These are phyloP conservation scores for Coelastrella sp. DNA, from an alignment of 139 green algal species.

Conservation along the genomic window DNA sequence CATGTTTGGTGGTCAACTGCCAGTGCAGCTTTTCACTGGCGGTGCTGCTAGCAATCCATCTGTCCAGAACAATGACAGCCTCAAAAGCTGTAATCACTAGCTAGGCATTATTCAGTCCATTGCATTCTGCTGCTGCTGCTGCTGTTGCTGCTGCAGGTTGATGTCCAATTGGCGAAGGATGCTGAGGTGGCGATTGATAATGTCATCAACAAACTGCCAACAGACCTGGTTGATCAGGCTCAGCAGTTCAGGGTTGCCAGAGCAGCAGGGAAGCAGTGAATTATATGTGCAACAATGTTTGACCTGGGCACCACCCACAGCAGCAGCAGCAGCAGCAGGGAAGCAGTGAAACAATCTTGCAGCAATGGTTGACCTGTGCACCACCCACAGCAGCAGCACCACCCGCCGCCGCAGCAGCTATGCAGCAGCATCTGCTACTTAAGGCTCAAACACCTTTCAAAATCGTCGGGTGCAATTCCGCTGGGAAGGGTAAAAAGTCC, in stretches of 20 bases:
- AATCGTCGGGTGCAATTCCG: no score
- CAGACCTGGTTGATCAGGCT: constrained; percentile 8
- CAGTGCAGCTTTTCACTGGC: no score
- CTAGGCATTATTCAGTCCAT: neutral
- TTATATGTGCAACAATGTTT: neutral
- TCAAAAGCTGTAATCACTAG: neutral
- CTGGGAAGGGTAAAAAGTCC: no score
- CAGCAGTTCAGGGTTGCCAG: constrained; percentile 35
- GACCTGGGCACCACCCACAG: neutral
- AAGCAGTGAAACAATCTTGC: neutral
- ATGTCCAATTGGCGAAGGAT: neutral
- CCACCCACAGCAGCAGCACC: neutral
- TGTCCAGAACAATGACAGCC: no score
- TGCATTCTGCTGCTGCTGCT: constrained; percentile 6
- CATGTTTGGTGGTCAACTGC: no score
- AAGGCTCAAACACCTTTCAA: no score
- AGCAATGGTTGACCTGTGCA: neutral
- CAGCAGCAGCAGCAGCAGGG: neutral
- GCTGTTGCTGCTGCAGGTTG: constrained; percentile 5
- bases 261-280: neutral
- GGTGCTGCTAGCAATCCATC: no score
- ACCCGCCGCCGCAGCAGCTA: no score
- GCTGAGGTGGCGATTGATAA: constrained; percentile 22
- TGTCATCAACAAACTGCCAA: constrained; percentile 24
- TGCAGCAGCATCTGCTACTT: no score